These are phyloP conservation scores for Nothophoma quercina DNA, from an alignment of 2,329 filamentous ascomycete species.

Conservation along the genomic window DNA sequence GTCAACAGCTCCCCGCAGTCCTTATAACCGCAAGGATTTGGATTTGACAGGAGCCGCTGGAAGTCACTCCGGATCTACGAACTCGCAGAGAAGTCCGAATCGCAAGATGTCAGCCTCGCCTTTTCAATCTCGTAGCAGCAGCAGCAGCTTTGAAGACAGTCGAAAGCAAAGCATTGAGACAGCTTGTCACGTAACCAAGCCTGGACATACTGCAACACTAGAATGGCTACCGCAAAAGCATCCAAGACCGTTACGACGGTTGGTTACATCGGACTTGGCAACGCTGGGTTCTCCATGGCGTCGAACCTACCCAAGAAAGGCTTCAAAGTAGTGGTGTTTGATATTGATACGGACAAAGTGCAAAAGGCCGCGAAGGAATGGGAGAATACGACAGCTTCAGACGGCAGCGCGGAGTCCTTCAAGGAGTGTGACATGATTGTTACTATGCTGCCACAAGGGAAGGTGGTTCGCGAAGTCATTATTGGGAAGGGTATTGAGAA, in stretches of 20 bases:
- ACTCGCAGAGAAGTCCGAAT: constrained; percentile 6
- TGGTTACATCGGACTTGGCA: constrained; percentile 15
- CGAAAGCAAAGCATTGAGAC: background rate
- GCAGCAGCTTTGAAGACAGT: background rate
- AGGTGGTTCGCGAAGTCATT: constrained; percentile 11
- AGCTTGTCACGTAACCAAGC: background rate
- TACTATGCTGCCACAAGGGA: constrained; percentile 10
- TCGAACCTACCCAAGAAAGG: constrained; percentile 9
- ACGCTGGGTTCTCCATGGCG: constrained; percentile 14
- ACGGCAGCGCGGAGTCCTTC: constrained; percentile 10
- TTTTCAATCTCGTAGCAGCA: background rate
- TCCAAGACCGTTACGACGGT: constrained; percentile 1
- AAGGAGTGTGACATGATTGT: constrained; percentile 11
- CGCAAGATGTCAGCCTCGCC: background rate
- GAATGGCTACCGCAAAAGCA: background rate
- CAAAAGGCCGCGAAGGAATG: constrained; percentile 4
- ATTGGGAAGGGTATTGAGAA: constrained; percentile 2
- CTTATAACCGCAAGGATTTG: background rate
- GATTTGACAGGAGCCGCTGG: background rate
- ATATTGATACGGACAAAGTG: constrained; percentile 7
- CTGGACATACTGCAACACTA: background rate
- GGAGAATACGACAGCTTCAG: constrained; percentile 9
- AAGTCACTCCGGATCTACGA: background rate
- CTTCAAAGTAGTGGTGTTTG: constrained; percentile 10
- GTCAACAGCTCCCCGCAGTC: background rate